Conservation (phyloP, 2,329 filamentous ascomycete genomes). For the Penicillium sp. region DNA sequence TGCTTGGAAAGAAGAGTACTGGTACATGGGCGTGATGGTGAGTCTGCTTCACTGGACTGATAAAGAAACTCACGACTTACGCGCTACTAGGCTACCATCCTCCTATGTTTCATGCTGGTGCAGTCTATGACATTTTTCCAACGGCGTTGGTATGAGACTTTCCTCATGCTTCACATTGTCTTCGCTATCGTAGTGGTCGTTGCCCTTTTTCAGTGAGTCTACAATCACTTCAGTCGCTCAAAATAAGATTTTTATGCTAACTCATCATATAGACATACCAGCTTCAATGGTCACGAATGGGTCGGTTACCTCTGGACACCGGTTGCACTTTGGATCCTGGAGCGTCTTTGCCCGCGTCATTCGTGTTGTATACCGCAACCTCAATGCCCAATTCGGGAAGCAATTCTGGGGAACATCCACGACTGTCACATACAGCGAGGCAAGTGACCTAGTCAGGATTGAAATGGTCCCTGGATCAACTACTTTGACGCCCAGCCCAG, state of each 20-base stretch:
- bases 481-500: conserved; percentile 27
- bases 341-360: conserved; percentile 36
- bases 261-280: conserved; percentile 40
- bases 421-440: conserved; percentile 1
- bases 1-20: conserved; percentile 2
- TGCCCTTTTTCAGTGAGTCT: conserved; percentile 36
- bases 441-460: conserved; percentile 23
- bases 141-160: conserved; percentile 43
- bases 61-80: background rate
- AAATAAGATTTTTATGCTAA: background rate
- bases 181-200: conserved; percentile 42
- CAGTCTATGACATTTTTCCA: conserved; percentile 7
- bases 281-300: conserved; percentile 48
- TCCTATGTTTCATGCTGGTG: conserved; percentile 6
- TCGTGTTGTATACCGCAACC: conserved; percentile 41
- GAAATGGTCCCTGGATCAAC: conserved; percentile 29
- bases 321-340: conserved; percentile 49
- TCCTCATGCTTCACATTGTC: conserved; percentile 40
- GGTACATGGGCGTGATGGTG: conserved; percentile 24
- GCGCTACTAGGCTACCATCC: conserved; percentile 1
- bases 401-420: conserved; percentile 7
- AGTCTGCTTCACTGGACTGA: background rate
- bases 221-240: background rate
- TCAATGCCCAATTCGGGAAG: conserved; percentile 25
- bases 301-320: conserved; percentile 50